phyloP scores from a whole-genome alignment of 1,139 yeast genomes.

The Eremothecium gossypii region DNA sequence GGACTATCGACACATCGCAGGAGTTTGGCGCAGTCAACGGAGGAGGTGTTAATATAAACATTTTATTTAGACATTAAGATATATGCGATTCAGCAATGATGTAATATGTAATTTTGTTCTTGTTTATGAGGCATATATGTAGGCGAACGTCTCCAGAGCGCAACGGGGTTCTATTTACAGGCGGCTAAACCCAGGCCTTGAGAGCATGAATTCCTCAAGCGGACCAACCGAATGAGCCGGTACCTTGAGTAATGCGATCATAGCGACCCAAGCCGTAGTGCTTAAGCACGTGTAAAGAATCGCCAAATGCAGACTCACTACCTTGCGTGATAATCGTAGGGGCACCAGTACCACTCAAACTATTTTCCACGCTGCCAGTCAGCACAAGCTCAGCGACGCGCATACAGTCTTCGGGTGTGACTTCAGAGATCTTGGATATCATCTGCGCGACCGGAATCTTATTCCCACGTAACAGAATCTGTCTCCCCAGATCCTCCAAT shows the following conservation, averaged over 20 bases:
- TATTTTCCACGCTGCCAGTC: slow-evolving; percentile 50
- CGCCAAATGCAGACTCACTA: slow-evolving; percentile 75
- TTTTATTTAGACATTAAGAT: background rate
- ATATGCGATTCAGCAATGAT: too few relatives aligned
- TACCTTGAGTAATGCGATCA: slow-evolving; percentile 4
- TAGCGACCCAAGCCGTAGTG: slow-evolving; percentile 63
- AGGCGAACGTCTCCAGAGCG: background rate
- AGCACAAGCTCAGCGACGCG: slow-evolving; percentile 69
- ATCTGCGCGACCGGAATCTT: slow-evolving; percentile 75
- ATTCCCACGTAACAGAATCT: slow-evolving; percentile 74
- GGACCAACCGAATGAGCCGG: too few relatives aligned
- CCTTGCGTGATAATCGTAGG: slow-evolving; percentile 91
- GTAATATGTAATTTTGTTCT: background rate
- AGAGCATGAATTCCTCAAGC: too few relatives aligned
- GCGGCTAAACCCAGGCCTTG: too few relatives aligned
- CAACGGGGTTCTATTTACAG: background rate
- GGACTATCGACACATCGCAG: slow-evolving; percentile 18
- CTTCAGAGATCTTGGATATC: slow-evolving; percentile 63
- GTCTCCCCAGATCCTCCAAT: slow-evolving; percentile 91
- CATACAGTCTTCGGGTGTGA: slow-evolving; percentile 59
- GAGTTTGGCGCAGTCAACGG: slow-evolving; percentile 12
- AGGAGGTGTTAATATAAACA: slow-evolving; percentile 23
- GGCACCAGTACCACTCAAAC: slow-evolving; percentile 45
- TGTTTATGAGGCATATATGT: slow-evolving; percentile 3
- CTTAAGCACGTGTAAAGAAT: slow-evolving; percentile 55